These are phyloP conservation scores for Lathyrus tuberosus DNA, from an alignment of 306 rosid genomes.

Conservation along the genomic window DNA sequence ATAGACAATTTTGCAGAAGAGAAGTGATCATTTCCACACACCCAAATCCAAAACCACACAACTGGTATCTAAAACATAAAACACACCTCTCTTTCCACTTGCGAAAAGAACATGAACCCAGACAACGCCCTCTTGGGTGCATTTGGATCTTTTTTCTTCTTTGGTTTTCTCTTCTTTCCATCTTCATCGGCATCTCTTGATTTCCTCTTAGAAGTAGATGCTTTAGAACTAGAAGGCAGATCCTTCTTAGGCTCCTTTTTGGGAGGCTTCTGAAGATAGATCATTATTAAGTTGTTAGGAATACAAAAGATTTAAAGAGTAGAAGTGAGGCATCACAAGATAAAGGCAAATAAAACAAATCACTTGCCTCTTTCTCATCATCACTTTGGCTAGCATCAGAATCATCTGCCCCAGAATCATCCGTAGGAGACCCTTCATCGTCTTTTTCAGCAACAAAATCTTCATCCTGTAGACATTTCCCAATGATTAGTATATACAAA, in stretches of 20 bases:
- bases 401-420: conserved; percentile 92
- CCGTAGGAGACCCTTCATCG: conserved; percentile 94
- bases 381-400: conserved; percentile 82
- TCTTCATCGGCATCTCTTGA: conserved; percentile 77
- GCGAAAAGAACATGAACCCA: conserved; percentile 96
- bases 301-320: conserved; percentile 19
- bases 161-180: conserved; percentile 87
- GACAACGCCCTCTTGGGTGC: conserved; percentile 96
- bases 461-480: conserved; percentile 62
- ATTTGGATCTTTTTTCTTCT: conserved; percentile 97
- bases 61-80: conserved; percentile 13
- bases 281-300: conserved; percentile 33
- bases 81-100: conserved; percentile 92
- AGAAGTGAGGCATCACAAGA: conserved; percentile 18
- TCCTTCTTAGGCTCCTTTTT: conserved; percentile 87
- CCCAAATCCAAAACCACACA: conserved; percentile 5
- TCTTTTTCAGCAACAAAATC: conserved; percentile 85
- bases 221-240: conserved; percentile 62
- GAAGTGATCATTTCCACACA: not conserved
- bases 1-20: not conserved
- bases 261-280: conserved; percentile 70
- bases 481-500: conserved; percentile 34
- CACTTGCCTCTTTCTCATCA: conserved; percentile 79
- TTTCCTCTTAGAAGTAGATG: conserved; percentile 82
- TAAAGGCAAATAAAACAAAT: conserved; percentile 22